These are phyloP conservation scores for Phytomonas francai DNA, from an alignment of 208 protist species.

Conservation along the genomic window DNA sequence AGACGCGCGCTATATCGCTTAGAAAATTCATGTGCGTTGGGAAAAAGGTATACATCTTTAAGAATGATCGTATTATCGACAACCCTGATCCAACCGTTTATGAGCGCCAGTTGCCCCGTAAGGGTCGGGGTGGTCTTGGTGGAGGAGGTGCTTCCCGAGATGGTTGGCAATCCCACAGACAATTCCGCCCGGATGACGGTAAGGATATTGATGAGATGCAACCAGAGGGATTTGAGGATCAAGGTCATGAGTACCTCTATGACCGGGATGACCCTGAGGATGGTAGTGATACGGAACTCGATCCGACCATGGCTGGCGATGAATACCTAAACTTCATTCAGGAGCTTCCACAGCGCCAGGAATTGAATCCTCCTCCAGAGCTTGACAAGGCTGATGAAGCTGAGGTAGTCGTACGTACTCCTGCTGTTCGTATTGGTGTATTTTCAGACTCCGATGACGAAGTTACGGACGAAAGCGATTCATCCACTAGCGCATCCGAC, in stretches of 20 bases:
- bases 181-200: not conserved
- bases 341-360: not conserved
- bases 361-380: not conserved
- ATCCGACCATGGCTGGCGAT: not conserved
- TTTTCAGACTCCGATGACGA: slow-evolving; percentile 59
- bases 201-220: not conserved
- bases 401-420: slow-evolving; percentile 5
- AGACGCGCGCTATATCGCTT: slow-evolving; percentile 65
- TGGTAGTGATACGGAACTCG: not conserved
- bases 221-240: not conserved
- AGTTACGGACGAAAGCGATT: slow-evolving; percentile 23
- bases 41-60: slow-evolving; percentile 71
- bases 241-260: not conserved
- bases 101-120: not conserved
- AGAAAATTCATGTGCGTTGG: slow-evolving; percentile 75
- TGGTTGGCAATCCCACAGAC: not conserved
- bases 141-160: not conserved
- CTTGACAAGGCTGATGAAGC: not conserved
- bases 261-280: not conserved
- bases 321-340: not conserved
- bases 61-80: slow-evolving; percentile 87
- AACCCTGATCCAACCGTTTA: slow-evolving; percentile 20
- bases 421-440: slow-evolving; percentile 38
- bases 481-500: not conserved
- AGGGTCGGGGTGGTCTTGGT: not conserved